phyloP scores from a whole-genome alignment of 129 eudicot species.

The Saussurea involucrata region DNA sequence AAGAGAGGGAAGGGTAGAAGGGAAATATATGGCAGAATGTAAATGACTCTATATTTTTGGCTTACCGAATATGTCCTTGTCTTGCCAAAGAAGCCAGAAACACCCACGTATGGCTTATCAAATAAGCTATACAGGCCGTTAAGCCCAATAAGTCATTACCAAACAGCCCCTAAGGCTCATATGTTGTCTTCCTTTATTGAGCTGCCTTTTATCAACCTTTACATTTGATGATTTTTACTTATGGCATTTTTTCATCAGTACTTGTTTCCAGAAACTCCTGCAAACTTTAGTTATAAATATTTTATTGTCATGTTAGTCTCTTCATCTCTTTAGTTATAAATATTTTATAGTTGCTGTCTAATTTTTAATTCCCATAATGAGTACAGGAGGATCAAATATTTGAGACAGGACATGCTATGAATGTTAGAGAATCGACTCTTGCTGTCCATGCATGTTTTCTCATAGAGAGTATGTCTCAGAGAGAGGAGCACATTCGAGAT shows the following conservation, averaged over 20 bases:
- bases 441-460: slow-evolving; percentile 86
- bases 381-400: slow-evolving; percentile 74
- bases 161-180: not conserved
- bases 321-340: not conserved
- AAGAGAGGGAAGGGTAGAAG: too few species aligned
- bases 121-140: not conserved
- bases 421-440: slow-evolving; percentile 69
- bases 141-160: not conserved
- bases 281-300: not conserved
- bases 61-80: too few species aligned
- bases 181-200: not conserved
- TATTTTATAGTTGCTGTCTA: not conserved
- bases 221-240: not conserved
- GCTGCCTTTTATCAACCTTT: not conserved
- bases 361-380: not conserved
- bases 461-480: slow-evolving; percentile 77
- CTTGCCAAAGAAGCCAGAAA: not conserved
- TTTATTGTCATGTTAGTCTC: not conserved
- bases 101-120: not conserved
- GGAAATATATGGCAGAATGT: too few species aligned
- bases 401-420: slow-evolving; percentile 80
- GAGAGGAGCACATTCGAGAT: slow-evolving; percentile 92
- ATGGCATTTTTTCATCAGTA: not conserved
- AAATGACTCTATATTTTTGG: too few species aligned
- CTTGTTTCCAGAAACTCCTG: not conserved